phyloP scores from a whole-genome alignment of 805 yeast genomes.

The Starmerella vitae region DNA sequence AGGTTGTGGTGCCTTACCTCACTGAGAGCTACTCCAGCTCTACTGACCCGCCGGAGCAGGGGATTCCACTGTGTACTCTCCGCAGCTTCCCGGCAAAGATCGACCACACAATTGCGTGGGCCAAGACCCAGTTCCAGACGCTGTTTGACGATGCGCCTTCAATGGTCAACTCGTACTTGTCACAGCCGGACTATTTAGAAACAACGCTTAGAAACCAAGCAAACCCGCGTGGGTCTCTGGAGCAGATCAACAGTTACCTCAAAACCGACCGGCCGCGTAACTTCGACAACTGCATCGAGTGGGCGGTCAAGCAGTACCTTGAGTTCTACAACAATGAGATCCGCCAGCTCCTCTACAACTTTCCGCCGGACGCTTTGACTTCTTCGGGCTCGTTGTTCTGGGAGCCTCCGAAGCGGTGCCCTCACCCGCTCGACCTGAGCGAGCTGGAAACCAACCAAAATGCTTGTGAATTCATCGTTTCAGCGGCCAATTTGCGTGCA shows the following conservation, averaged over 20 bases:
- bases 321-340: slow-evolving; percentile 73
- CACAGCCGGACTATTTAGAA: slow-evolving; percentile 89
- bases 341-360: slow-evolving; percentile 77
- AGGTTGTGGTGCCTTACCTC: slow-evolving; percentile 81
- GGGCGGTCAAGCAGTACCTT: slow-evolving; percentile 91
- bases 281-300: slow-evolving; percentile 84
- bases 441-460: slow-evolving; percentile 50
- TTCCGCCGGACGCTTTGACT: slow-evolving; percentile 88
- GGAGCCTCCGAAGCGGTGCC: slow-evolving; percentile 97
- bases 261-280: slow-evolving; percentile 72
- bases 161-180: slow-evolving; percentile 76
- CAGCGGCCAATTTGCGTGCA: slow-evolving; percentile 85
- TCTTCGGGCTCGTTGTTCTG: slow-evolving; percentile 88
- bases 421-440: slow-evolving; percentile 67
- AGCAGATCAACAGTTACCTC: slow-evolving; percentile 55
- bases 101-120: slow-evolving; percentile 99
- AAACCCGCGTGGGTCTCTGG: slow-evolving; percentile 76
- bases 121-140: slow-evolving; percentile 86
- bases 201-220: slow-evolving; percentile 81
- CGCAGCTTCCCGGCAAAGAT: slow-evolving; percentile 96
- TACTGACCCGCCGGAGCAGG: slow-evolving; percentile 96
- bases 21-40: slow-evolving; percentile 95
- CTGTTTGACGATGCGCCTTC: slow-evolving; percentile 84
- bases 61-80: slow-evolving; percentile 92
- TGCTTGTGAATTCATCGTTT: slow-evolving; percentile 71